Conservation (phyloP, 257 asterid genomes). For the Nicotiana otophora region DNA sequence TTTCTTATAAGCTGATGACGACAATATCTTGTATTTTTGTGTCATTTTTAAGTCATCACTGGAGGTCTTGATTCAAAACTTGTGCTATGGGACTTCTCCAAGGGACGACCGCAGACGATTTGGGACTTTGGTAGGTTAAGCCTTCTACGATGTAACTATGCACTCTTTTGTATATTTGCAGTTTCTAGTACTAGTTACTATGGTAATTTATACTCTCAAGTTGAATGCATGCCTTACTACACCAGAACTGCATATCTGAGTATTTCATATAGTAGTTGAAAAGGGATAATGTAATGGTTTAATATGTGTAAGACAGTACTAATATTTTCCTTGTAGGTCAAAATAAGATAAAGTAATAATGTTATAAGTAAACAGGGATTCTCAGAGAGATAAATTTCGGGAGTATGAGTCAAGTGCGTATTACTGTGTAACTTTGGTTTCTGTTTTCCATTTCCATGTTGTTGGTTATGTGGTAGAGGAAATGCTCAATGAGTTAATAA, state of each 20-base stretch:
- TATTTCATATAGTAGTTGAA: background rate
- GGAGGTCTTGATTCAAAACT: slow-evolving; percentile 97
- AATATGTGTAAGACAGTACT: background rate
- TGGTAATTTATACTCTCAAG: background rate
- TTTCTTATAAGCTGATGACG: background rate
- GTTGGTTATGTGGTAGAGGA: background rate
- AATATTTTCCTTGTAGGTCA: background rate
- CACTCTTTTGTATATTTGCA: background rate
- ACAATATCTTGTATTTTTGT: background rate
- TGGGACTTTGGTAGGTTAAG: slow-evolving; percentile 69
- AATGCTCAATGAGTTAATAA: background rate
- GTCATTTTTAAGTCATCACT: slow-evolving; percentile 54
- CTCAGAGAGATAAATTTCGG: background rate
- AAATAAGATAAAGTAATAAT: background rate
- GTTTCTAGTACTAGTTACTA: background rate
- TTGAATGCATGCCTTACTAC: background rate
- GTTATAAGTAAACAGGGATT: background rate
- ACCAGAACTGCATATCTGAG: background rate
- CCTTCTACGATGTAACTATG: slow-evolving; percentile 17
- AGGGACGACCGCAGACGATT: slow-evolving; percentile 64
- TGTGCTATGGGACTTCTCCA: slow-evolving; percentile 92
- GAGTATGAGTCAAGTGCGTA: background rate
- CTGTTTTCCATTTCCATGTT: background rate
- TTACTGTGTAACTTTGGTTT: background rate
- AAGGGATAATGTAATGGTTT: background rate